Evolutionary conservation across 2,329 filamentous ascomycete species (phyloP), one percentile per base, ranked within the genome.

Genomic region (Pseudogymnoascus sp.): DNA sequence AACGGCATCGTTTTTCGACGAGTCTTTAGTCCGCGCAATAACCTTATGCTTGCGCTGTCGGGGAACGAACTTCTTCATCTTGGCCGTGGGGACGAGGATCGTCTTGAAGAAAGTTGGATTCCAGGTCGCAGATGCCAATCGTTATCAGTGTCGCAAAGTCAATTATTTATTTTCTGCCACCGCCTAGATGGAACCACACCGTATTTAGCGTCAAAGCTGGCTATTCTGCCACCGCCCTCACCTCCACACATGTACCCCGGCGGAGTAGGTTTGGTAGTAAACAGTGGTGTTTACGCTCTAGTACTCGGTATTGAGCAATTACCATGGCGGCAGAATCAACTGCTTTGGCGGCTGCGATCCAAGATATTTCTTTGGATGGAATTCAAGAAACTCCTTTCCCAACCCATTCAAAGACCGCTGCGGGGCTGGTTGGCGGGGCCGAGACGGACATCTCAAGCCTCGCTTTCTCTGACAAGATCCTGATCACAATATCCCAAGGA

Each of bases 401-500:
- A 18, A 69, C 69, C 0, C 37, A 63, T 14, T 67, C 67, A 4
- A 72, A 72, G 63, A 65, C 67, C 50, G 67, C 84, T n/a, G 77
- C 83, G 1, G 87, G 87, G 2, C 73, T 79, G 2, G 84, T 97
- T 65, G 84, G 87, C 66, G 86, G 85, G 31, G 75, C 87, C 21
- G 75, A 81, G 37, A 97, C 94, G 1, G 85, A 91, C 67, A 87
- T 90, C 35, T 86, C 85, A 40, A 82, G 82, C 10, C 79, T 92
- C 62, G 84, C 81, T 69, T 97, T 97, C 76, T 82, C 87, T 7
- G 94, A 97, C 81, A 96, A 91, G 76, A 91, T 99, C 70, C 77
- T 99, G 69, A 79, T 99, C 66, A 97, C 92, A 0, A 82, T 97
- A 65, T 90, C 90, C 0, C 94, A 97, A 77, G 84, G 88, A 65